Conservation (phyloP, 768 basidiomycete species). For the Phlebiopsis gigantea region DNA sequence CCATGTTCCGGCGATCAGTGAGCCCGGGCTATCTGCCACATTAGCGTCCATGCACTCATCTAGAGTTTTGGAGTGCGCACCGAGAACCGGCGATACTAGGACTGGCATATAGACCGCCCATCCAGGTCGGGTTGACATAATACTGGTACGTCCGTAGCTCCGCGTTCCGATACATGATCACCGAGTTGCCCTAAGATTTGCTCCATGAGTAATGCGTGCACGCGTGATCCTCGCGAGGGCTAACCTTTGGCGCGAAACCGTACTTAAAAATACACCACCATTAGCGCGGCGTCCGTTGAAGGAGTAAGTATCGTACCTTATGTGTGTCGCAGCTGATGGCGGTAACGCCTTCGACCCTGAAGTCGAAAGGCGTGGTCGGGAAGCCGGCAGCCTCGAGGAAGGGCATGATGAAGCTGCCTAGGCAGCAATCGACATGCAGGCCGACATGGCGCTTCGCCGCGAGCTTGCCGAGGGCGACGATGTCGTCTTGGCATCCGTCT, state of each 20-base stretch:
- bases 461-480: conserved; percentile 68
- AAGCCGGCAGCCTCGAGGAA: conserved; percentile 81
- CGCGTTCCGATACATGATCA: conserved; percentile 88
- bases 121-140: conserved; percentile 78
- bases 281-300: neutral
- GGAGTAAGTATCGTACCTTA: conserved; percentile 46
- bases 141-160: conserved; percentile 80
- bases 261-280: conserved; percentile 43
- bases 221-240: neutral
- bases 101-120: conserved; percentile 86
- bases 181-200: conserved; percentile 68
- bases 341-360: conserved; percentile 86
- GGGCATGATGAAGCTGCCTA: conserved; percentile 91
- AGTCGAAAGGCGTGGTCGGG: conserved; percentile 77
- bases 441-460: conserved; percentile 75
- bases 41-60: neutral
- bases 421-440: conserved; percentile 91
- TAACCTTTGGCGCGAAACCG: conserved; percentile 89
- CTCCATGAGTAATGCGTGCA: neutral
- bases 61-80: conserved; percentile 36
- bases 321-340: conserved; percentile 95
- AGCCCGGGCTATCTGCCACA: conserved; percentile 62
- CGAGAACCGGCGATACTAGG: conserved; percentile 88
- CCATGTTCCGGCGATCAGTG: conserved; percentile 93
- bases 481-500: conserved; percentile 84